A percentile compares a stretch with the other conserved stretches of the same genome.
These are phyloP conservation scores for Annona squamosa DNA, from an alignment of 164 flowering plant genomes.

Conservation along the genomic window DNA sequence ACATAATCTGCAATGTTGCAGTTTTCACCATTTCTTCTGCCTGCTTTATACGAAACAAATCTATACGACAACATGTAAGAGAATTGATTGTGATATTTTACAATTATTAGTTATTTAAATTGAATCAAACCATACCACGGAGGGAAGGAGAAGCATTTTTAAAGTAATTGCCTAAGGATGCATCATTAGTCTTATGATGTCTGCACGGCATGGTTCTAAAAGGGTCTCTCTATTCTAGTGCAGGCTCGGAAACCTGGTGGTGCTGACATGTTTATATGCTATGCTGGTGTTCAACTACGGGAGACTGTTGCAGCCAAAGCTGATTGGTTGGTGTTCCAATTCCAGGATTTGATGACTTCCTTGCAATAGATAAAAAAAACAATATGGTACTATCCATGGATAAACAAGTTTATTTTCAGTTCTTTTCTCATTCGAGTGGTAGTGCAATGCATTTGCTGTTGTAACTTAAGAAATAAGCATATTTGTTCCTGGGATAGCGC, in stretches of 20 bases:
- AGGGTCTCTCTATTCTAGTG: not conserved
- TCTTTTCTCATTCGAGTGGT: not conserved
- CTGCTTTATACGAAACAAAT: no score
- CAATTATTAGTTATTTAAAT: no score
- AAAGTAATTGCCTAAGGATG: not conserved
- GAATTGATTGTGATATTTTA: no score
- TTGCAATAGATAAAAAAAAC: slow-evolving; percentile 31
- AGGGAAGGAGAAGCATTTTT: not conserved
- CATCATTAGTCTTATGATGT: not conserved
- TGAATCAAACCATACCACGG: not conserved
- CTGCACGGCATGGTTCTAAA: not conserved
- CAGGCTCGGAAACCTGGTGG: slow-evolving; percentile 94
- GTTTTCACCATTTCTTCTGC: no score
- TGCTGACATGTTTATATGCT: slow-evolving; percentile 88
- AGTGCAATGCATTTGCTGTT: no score
- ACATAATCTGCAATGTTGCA: no score
- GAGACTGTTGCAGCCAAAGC: slow-evolving; percentile 81
- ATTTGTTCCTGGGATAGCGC: no score
- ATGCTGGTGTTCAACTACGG: slow-evolving; percentile 81
- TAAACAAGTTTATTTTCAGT: not conserved
- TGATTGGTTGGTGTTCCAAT: slow-evolving; percentile 83
- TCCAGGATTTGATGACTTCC: slow-evolving; percentile 59
- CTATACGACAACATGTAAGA: no score
- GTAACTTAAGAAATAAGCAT: no score
- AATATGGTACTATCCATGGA: not conserved